Base-by-base conservation (phyloP, 345 rosid genomes). In the Melaleuca quinquenervia region DNA sequence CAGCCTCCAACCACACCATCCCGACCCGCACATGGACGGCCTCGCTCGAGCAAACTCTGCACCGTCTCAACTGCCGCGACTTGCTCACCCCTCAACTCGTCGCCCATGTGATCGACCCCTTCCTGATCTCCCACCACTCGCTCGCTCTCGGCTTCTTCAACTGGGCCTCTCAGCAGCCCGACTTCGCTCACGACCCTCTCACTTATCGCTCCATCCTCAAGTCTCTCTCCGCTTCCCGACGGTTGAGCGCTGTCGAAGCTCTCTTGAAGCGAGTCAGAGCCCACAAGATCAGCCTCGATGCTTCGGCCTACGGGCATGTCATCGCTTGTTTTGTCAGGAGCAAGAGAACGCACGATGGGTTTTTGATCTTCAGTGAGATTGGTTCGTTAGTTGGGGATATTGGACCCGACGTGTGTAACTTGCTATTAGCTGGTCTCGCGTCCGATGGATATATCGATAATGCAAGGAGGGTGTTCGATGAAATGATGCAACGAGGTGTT, bases 141-240 rank as follows among this genome's bases (percentile, higher is more conserved):
- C 95, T 96, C 27, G 95, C 99, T 50, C 95, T 96, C 29, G 98
- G 98, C 60, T 94, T 96, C 91, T 96, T 96, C 94, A 90, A 95
- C 87, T 96, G 99, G 99, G 94, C 97, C 9, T 90, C 97, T 36
- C 96, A 96, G 89, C 98, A 95, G 82, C 98, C 99, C 18, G 93
- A 93, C 64, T 96, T 92, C 89, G 50, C 91, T 13, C 99, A 96
- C 88, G 93, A 90, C 74, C 88, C 96, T 2, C 27, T 92, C 84
- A 91, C 96, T 21, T 96, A 95, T 86, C 91, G 91, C n/a, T 93
- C 99, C 22, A 82, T 96, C 85, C 88, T 96, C 86, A 95, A 92
- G 82, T 93, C 94, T 51, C 96, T 95, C 51, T 95, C 94, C 11
- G 86, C 88, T 52, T 92, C 97, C 88, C 93, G 95, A 58, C 96